Percentiles rank a stretch among this genome's conserved stretches.
Evolutionary conservation across 225 moss, liverwort and hornwort species (phyloP).

Genomic region (Sphagnum contortum): DNA sequence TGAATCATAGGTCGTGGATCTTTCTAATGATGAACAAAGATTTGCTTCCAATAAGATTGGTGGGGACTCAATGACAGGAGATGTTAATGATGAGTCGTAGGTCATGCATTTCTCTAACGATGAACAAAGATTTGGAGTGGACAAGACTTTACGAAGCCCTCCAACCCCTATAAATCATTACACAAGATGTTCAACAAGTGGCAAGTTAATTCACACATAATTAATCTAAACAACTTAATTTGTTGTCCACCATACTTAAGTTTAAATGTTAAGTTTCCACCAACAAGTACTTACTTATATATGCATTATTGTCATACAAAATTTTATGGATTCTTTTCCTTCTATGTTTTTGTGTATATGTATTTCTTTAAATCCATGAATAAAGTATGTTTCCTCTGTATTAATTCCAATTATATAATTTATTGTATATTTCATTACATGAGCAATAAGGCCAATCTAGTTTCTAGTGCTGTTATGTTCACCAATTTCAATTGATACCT

Average conservation of each 20-base stretch:
- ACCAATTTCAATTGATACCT: too few relatives aligned
- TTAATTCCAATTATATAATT: too few relatives aligned
- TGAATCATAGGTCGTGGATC: not conserved
- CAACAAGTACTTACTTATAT: conserved; percentile 2
- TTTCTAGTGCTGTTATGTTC: too few relatives aligned
- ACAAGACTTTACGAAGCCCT: not conserved
- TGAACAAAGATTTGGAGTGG: not conserved
- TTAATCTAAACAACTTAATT: not conserved
- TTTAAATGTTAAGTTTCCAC: not conserved
- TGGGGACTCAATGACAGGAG: not conserved
- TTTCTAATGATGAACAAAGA: not conserved
- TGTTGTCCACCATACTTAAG: not conserved
- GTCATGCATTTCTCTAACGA: not conserved
- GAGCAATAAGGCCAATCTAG: too few relatives aligned
- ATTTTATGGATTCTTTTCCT: too few relatives aligned
- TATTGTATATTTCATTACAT: too few relatives aligned
- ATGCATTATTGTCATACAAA: too few relatives aligned
- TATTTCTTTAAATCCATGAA: too few relatives aligned
- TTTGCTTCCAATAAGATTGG: too few relatives aligned
- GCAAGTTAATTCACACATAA: not conserved
- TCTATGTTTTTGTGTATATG: too few relatives aligned
- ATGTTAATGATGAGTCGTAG: not conserved
- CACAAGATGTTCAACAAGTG: not conserved
- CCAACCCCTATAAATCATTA: not conserved
- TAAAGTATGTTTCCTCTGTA: too few relatives aligned